Conservation (phyloP, 1,284 basidiomycete species). For the Singerocomus inundabilis region DNA sequence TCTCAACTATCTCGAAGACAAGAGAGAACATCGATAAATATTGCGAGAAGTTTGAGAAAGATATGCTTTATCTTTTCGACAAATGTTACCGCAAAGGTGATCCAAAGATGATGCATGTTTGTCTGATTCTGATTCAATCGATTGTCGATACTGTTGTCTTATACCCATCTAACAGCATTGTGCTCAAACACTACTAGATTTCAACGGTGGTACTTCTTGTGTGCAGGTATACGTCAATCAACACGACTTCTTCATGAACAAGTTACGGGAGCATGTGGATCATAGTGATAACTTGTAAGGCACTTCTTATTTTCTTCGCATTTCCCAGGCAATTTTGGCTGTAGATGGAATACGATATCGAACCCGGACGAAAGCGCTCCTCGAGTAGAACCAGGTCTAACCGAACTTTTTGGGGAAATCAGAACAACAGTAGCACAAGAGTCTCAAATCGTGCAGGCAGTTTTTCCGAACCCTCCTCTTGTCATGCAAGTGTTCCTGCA, state of each 20-base stretch:
- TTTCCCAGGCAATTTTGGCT: constrained; percentile 12
- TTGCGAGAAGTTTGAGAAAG: constrained; percentile 98
- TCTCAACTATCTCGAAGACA: constrained; percentile 47
- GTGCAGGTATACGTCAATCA: constrained; percentile 99
- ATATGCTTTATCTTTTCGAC: constrained; percentile 96
- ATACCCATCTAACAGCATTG: constrained; percentile 68
- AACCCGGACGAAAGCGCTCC: constrained; percentile 83
- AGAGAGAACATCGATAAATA: constrained; percentile 91
- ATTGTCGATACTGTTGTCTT: constrained; percentile 7
- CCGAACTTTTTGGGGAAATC: constrained; percentile 85
- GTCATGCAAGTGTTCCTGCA: constrained; percentile 99
- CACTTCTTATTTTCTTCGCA: constrained; percentile 1
- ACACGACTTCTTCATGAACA: constrained; percentile 98
- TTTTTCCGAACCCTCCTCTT: constrained; percentile 95
- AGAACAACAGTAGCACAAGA: constrained; percentile 91
- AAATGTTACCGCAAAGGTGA: constrained; percentile 94
- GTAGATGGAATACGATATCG: constrained; percentile 80
- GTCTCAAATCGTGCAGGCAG: constrained; percentile 96
- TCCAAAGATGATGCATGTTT: constrained; percentile 98
- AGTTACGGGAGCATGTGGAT: constrained; percentile 61
- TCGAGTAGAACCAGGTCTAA: constrained; percentile 76
- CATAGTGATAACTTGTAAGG: constrained; percentile 64
- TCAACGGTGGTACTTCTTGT: constrained; percentile 96
- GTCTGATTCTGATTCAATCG: constrained; percentile 35
- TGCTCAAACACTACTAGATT: constrained; percentile 94